These are phyloP conservation scores for Austroboletus novae-zelandiae DNA, from an alignment of 1,284 basidiomycete genomes.

Conservation along the genomic window DNA sequence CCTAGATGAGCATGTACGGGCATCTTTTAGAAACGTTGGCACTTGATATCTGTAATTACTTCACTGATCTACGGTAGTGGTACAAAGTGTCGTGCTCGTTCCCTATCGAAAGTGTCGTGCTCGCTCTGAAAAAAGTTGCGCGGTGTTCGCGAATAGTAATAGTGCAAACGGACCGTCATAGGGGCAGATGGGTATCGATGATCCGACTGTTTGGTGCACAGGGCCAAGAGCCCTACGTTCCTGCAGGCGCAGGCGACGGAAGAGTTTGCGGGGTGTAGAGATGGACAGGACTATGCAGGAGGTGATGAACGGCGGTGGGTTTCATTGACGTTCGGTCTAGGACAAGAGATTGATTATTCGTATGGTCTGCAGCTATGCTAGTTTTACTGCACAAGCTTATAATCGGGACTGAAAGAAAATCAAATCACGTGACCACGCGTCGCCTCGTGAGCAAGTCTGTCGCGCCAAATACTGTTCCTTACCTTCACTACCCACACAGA, in stretches of 20 bases:
- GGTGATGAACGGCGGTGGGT: slow-evolving; percentile 14
- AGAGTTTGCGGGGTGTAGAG: slow-evolving; percentile 51
- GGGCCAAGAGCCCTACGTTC: slow-evolving; percentile 60
- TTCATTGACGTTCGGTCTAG: neutral
- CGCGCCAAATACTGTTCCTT: neutral
- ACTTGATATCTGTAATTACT: no score
- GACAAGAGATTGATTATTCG: neutral
- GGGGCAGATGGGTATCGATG: slow-evolving; percentile 42
- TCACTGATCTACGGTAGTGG: no score
- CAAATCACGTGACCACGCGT: slow-evolving; percentile 13
- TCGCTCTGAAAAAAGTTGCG: no score
- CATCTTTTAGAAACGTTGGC: no score
- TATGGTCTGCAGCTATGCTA: neutral
- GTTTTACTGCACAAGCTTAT: neutral
- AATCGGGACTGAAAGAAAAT: slow-evolving; percentile 2
- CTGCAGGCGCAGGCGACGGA: slow-evolving; percentile 71
- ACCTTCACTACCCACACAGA: neutral
- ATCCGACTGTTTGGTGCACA: slow-evolving; percentile 61
- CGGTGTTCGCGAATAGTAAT: no score
- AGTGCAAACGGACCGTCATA: no score
- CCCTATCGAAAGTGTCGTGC: no score
- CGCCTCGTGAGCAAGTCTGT: no score
- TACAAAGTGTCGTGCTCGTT: no score
- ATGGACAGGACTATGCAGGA: slow-evolving; percentile 26
- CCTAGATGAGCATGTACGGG: no score